phyloP scores from a whole-genome alignment of 2,329 filamentous ascomycete species.

The Zymoseptoria crescenta region DNA sequence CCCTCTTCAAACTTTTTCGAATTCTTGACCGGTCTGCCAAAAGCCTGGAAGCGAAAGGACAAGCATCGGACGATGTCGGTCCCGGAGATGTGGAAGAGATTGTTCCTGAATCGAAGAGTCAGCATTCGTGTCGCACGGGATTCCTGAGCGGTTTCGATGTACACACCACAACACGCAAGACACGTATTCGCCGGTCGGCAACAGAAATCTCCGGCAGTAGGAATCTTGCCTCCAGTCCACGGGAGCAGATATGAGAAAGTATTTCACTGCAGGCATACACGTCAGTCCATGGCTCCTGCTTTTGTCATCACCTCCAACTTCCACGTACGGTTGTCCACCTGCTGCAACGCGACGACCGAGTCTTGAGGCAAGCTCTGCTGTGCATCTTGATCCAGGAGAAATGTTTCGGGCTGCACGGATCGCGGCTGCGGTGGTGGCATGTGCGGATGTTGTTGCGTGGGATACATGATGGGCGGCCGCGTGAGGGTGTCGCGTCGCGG shows the following conservation, averaged over 20 bases:
- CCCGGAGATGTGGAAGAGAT: slow-evolving; percentile 97
- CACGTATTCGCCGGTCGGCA: slow-evolving; percentile 97
- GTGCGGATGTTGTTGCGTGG: slow-evolving; percentile 54
- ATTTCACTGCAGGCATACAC: slow-evolving; percentile 64
- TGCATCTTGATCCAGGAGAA: slow-evolving; percentile 94
- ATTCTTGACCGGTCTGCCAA: slow-evolving; percentile 97
- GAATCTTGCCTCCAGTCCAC: slow-evolving; percentile 97
- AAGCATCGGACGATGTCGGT: slow-evolving; percentile 98
- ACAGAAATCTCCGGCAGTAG: slow-evolving; percentile 88
- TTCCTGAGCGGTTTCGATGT: not conserved
- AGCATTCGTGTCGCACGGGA: slow-evolving; percentile 5
- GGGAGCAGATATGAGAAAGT: slow-evolving; percentile 96
- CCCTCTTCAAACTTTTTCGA: slow-evolving; percentile 99
- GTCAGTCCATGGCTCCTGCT: slow-evolving; percentile 26
- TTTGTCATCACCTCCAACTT: not conserved
- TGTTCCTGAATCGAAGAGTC: slow-evolving; percentile 57
- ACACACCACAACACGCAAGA: slow-evolving; percentile 86
- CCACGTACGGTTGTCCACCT: slow-evolving; percentile 87
- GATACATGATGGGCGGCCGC: slow-evolving; percentile 35
- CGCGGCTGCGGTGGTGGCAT: slow-evolving; percentile 64
- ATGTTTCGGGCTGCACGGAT: slow-evolving; percentile 81
- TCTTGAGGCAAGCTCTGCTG: slow-evolving; percentile 94
- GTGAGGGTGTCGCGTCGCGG: not conserved
- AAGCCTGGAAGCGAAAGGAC: slow-evolving; percentile 96
- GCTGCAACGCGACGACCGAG: slow-evolving; percentile 92